Base-by-base conservation (phyloP, 768 basidiomycete species). In the Albatrellus ellisii region DNA sequence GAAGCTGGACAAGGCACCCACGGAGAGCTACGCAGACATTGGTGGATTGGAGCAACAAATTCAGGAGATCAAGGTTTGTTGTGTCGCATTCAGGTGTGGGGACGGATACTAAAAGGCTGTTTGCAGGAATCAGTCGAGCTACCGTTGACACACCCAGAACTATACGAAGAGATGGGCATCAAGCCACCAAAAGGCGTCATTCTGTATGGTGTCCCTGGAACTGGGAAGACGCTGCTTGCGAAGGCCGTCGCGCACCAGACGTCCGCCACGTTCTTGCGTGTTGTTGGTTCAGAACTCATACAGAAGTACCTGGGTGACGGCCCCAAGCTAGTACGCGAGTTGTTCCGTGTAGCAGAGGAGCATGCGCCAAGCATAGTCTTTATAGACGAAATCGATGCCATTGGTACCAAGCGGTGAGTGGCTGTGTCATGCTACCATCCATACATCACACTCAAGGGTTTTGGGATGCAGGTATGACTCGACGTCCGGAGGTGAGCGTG, bases 151-250 rank as follows among this genome's bases (percentile, higher is more conserved):
- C 95, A 98, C 58, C 95, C 95, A 3, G 95, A 99, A 57, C 65
- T 98, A 28, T 99, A 98, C 63, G 94, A 98, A 62, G 94, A 98
- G 68, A 98, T 99, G 95, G 95, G 95, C 43, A 98, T 99, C 62
- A 85, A 85, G 54, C 95, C 94, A n/a, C 95, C 95, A 17, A 98
- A 98, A 61, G 95, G 95, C 65, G 94, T 99, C 57, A 98, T 99
- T 51, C 74, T 99, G 1, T 99, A 98, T 55, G 95, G 95, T 50
- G 94, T 94, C 3, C 95, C 95, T 0, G 95, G 95, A 42, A 98
- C 94, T 10, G 95, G 95, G 42, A 99, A 99, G 66, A 99, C 95
- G 0, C 75, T 99, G 0, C 75, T 99, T 2, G 95, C 95, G 14
- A 97, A 95, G 59, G 94, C 94, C 0, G 91, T 97, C 7, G 92